A percentile compares a stretch with the other conserved stretches of the same genome.
These are phyloP conservation scores for Wickerhamomyces sp. DNA, from an alignment of 1,139 yeast genomes.

Conservation along the genomic window DNA sequence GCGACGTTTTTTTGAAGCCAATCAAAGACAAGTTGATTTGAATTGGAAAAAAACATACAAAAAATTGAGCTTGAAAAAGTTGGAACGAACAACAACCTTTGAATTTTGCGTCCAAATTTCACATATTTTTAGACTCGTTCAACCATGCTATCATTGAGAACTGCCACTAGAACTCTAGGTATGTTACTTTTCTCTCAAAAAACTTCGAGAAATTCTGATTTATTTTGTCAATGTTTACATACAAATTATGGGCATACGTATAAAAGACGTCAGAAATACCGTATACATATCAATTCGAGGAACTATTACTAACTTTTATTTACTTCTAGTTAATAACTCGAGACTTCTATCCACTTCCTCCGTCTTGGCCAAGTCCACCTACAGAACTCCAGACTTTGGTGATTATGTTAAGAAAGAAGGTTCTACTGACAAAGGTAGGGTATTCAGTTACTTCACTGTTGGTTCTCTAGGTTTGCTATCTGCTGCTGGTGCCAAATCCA, in stretches of 20 bases:
- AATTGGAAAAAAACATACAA: constrained; percentile 4
- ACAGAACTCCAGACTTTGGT: constrained; percentile 90
- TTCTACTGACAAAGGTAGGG: constrained; percentile 69
- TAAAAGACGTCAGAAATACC: too few relatives aligned
- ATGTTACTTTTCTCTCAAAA: constrained; percentile 10
- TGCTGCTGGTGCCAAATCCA: constrained; percentile 97
- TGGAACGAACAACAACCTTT: not conserved
- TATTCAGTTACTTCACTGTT: constrained; percentile 93
- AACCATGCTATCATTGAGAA: constrained; percentile 43
- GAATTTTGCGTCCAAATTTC: not conserved
- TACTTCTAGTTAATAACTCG: constrained; percentile 27
- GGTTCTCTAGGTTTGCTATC: constrained; percentile 92
- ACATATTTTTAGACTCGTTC: not conserved
- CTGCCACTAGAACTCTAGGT: constrained; percentile 37
- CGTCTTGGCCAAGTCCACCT: constrained; percentile 59
- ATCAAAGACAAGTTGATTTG: constrained; percentile 22
- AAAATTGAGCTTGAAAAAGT: constrained; percentile 2
- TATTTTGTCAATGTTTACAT: too few relatives aligned
- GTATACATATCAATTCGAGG: not conserved
- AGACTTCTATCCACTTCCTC: constrained; percentile 45
- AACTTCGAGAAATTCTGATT: too few relatives aligned
- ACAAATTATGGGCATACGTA: too few relatives aligned
- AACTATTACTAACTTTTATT: constrained; percentile 12
- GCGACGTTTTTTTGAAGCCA: constrained; percentile 14
- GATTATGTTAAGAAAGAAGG: constrained; percentile 71